Evolutionary conservation across 2,329 filamentous ascomycete genomes (phyloP).

Genomic region (Talaromyces sp.): DNA sequence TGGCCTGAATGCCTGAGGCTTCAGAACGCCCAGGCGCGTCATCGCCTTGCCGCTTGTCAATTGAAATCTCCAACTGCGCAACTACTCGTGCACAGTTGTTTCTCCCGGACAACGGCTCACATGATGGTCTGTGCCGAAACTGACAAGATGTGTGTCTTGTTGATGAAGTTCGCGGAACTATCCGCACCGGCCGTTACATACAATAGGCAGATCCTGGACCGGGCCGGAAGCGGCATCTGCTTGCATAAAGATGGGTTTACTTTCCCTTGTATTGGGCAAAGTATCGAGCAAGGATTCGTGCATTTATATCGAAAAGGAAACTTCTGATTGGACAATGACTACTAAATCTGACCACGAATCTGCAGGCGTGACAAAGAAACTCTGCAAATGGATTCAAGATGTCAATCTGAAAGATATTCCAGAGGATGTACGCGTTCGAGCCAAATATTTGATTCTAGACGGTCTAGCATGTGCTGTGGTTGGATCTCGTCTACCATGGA

Average conservation of each 20-base stretch:
- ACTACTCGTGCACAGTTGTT: neutral
- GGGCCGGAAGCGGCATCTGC: neutral
- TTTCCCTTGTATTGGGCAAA: neutral
- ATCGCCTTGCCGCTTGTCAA: neutral
- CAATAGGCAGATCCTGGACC: neutral
- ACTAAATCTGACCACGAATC: neutral
- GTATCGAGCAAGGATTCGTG: neutral
- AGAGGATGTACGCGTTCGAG: neutral
- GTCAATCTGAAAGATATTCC: neutral
- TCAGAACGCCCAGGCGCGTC: neutral
- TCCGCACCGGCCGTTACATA: neutral
- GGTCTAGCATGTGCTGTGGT: neutral
- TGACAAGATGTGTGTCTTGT: neutral
- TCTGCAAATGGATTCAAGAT: neutral
- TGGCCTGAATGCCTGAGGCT: conserved; percentile 1
- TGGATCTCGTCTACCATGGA: conserved; percentile 10
- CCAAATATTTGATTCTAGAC: neutral
- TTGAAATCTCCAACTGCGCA: neutral
- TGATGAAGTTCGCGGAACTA: neutral
- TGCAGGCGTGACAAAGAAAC: neutral
- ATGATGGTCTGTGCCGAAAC: neutral
- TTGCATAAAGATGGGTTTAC: neutral
- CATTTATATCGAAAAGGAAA: neutral
- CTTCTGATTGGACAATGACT: neutral
- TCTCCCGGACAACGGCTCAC: neutral